Percentiles rank a stretch among this genome's conserved stretches.
Evolutionary conservation across 768 basidiomycete species (phyloP).

Genomic region (Lentinula guzmanii): DNA sequence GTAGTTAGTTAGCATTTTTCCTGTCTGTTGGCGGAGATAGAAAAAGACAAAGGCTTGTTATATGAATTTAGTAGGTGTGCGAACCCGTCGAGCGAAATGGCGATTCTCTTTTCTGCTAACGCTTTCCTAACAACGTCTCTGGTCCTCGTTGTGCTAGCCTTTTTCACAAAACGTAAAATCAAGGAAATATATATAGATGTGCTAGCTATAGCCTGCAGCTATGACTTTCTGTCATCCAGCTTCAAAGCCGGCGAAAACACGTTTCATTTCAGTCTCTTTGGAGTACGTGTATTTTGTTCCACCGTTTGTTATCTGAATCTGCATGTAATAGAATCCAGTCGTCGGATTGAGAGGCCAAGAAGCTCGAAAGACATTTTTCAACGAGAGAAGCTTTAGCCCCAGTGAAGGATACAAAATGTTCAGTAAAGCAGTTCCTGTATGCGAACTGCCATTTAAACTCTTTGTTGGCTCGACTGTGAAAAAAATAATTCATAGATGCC

Average conservation of each 20-base stretch:
- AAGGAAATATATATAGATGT: background rate
- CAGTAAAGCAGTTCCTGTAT: slow-evolving; percentile 19
- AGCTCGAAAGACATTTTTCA: slow-evolving; percentile 24
- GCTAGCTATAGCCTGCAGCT: background rate
- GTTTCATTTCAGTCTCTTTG: slow-evolving; percentile 12
- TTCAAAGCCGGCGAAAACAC: slow-evolving; percentile 9
- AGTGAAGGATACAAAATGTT: slow-evolving; percentile 27
- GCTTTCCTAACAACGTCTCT: background rate
- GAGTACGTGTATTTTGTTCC: slow-evolving; percentile 8
- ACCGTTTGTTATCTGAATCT: background rate
- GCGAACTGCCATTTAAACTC: background rate
- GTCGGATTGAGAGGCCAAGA: slow-evolving; percentile 26
- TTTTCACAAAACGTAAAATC: background rate
- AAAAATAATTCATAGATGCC: background rate
- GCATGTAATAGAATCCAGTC: slow-evolving; percentile 6
- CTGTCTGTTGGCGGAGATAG: background rate
- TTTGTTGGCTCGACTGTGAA: background rate
- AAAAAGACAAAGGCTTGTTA: background rate
- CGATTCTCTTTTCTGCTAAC: background rate
- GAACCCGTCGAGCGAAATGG: background rate
- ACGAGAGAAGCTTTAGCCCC: slow-evolving; percentile 20
- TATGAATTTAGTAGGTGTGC: no score
- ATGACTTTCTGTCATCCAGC: slow-evolving; percentile 2
- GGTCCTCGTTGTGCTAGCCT: background rate
- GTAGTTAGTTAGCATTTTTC: background rate